phyloP scores from a whole-genome alignment of 345 rosid species.

The Diplotaxis tenuifolia region DNA sequence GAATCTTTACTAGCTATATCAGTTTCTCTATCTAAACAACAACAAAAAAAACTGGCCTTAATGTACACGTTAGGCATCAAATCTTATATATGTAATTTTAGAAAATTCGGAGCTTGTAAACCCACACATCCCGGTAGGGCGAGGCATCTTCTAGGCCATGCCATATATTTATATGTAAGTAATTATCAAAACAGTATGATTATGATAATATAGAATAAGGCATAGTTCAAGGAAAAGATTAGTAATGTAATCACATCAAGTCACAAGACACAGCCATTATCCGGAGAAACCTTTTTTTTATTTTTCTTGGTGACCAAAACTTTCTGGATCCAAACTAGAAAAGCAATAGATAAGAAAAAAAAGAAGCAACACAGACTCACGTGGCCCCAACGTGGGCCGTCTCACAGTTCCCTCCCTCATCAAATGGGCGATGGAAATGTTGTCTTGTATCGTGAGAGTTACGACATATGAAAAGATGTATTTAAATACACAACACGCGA shows the following conservation, averaged over 20 bases:
- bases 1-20: neutral
- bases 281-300: neutral
- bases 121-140: neutral
- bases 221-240: neutral
- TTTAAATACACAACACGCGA: slow-evolving; percentile 15
- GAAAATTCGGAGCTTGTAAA: neutral
- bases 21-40: too few relatives aligned
- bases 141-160: neutral
- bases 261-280: neutral
- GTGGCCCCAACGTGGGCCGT: slow-evolving; percentile 35
- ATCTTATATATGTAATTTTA: neutral
- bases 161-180: neutral
- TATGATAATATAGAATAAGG: neutral
- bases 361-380: slow-evolving; percentile 12
- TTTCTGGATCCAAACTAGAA: neutral
- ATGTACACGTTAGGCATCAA: neutral
- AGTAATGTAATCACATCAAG: neutral
- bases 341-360: neutral
- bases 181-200: neutral
- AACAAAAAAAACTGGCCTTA: neutral
- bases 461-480: slow-evolving; percentile 15
- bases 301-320: neutral
- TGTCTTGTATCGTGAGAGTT: slow-evolving; percentile 28
- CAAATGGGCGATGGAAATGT: slow-evolving; percentile 30
- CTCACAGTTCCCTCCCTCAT: slow-evolving; percentile 24